Evolutionary conservation across 2,329 filamentous ascomycete genomes (phyloP), one percentile per base, ranked within the genome.

Genomic region (Colletotrichum scovillei): DNA sequence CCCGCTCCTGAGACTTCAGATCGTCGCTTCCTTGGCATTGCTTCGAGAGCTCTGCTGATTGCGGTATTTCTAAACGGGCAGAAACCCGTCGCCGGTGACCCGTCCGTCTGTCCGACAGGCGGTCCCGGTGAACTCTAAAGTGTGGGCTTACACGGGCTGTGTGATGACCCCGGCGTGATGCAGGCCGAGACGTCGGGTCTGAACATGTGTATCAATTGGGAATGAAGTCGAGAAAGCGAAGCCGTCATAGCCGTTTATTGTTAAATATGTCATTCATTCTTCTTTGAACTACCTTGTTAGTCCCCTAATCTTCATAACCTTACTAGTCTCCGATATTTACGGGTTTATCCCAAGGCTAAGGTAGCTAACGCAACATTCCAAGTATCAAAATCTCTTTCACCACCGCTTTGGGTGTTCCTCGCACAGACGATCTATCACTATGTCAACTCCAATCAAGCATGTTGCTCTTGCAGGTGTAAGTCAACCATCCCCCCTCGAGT

Each of bases 381-480:
- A 22, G 19, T 3, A 11, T 22, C 32, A 35, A 35, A 35, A 1
- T 22, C 19, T n/a, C 19, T 22, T 22, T 22, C 16, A 11, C 42
- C 19, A 49, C 19, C 4, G 16, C 42, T 42, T 42, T 16, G 38
- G 38, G 16, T 19, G 38, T 19, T 19, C 16, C 16, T 42, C 38
- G 16, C 38, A 8, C 38, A 42, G 38, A 42, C 38, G 14, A n/a
- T 49, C 42, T 49, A 3, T 49, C 42, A 4, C n/a, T 52, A 69
- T 69, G 67, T 57, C 59, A 11, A 52, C 67, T 19, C 67, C 67
- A 52, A 65, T 69, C 35, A 59, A 59, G 26, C 49, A 19, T n/a
- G 67, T 69, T n/a, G 59, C 30, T 7, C 60, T 69, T 16, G 67
- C 67, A 26, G 67, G 67, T 52, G 67, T 69, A 65, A 69, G 67